Evolutionary conservation across 2,329 filamentous ascomycete species (phyloP).

Genomic region (Colletotrichum orbiculare): DNA sequence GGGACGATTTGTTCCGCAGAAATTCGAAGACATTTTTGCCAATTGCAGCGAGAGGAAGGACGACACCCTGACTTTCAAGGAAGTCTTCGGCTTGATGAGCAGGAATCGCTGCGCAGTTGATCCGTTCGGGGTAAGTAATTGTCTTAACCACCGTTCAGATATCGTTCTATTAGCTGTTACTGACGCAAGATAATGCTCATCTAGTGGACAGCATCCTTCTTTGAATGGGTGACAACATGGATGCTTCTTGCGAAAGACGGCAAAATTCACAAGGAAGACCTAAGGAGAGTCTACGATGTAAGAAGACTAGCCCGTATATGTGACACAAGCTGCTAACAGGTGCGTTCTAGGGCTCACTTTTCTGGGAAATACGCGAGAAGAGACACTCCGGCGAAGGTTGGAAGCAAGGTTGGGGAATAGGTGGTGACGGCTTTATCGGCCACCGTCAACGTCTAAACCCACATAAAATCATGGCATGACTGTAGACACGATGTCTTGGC

Average conservation of each 20-base stretch:
- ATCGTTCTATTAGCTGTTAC: not conserved
- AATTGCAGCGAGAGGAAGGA: conserved; percentile 52
- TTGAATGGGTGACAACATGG: conserved; percentile 58
- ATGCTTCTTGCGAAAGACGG: conserved; percentile 65
- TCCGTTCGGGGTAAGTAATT: conserved; percentile 51
- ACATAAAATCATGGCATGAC: not conserved
- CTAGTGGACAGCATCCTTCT: conserved; percentile 37
- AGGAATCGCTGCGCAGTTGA: conserved; percentile 52
- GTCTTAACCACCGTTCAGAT: rapidly evolving
- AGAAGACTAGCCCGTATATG: not conserved
- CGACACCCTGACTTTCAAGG: conserved; percentile 47
- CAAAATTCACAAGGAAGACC: conserved; percentile 65
- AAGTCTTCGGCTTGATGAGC: conserved; percentile 48
- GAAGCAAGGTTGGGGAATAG: conserved; percentile 25
- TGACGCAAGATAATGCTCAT: not conserved
- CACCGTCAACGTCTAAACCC: not conserved
- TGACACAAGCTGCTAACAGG: conserved; percentile 45
- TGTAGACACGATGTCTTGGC: no score
- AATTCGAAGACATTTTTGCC: conserved; percentile 59
- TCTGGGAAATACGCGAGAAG: conserved; percentile 38
- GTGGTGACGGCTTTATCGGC: conserved; percentile 16
- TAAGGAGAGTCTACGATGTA: conserved; percentile 63
- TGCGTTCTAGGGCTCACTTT: conserved; percentile 44
- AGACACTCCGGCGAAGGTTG: conserved; percentile 12
- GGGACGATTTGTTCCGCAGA: conserved; percentile 57